Percentiles rank a stretch among this genome's conserved stretches.
These are phyloP conservation scores for Huntiella bhutanensis DNA, from an alignment of 2,329 filamentous ascomycete genomes.

Conservation along the genomic window DNA sequence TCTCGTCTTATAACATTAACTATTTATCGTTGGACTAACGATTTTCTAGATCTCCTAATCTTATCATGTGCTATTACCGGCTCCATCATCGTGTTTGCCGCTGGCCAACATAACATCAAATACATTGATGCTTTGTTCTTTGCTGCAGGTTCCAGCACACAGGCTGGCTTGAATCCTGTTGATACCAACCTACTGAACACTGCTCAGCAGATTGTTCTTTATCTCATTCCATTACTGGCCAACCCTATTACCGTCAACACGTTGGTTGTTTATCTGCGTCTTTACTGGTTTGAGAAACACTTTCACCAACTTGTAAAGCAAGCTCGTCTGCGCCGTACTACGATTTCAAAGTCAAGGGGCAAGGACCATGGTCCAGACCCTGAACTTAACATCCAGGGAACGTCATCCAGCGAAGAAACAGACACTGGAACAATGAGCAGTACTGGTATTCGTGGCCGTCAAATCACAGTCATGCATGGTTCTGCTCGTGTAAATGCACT, in stretches of 20 bases:
- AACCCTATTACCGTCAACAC: conserved; percentile 75
- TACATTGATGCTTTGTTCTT: conserved; percentile 89
- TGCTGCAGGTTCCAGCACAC: conserved; percentile 67
- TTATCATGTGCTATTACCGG: conserved; percentile 52
- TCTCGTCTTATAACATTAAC: neutral
- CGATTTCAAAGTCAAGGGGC: conserved; percentile 34
- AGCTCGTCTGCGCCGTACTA: conserved; percentile 45
- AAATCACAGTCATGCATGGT: conserved; percentile 47
- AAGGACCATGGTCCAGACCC: conserved; percentile 18
- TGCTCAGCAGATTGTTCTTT: conserved; percentile 57
- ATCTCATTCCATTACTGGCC: conserved; percentile 49
- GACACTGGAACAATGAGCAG: neutral
- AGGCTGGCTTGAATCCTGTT: conserved; percentile 77
- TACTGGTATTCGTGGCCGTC: conserved; percentile 41
- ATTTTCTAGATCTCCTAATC: conserved; percentile 52
- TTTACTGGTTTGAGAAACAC: conserved; percentile 97
- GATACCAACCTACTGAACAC: conserved; percentile 48
- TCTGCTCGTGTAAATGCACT: conserved; percentile 35
- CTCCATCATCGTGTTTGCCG: conserved; percentile 57
- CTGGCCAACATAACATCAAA: conserved; percentile 34
- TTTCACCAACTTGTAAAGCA: conserved; percentile 72
- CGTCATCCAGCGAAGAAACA: conserved; percentile 1
- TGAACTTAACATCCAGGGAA: conserved; percentile 12
- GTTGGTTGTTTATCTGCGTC: conserved; percentile 72
- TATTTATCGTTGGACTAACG: conserved; percentile 2